Base-by-base conservation (phyloP, 1,284 basidiomycete genomes). In the Leccinum pallidistipes region DNA sequence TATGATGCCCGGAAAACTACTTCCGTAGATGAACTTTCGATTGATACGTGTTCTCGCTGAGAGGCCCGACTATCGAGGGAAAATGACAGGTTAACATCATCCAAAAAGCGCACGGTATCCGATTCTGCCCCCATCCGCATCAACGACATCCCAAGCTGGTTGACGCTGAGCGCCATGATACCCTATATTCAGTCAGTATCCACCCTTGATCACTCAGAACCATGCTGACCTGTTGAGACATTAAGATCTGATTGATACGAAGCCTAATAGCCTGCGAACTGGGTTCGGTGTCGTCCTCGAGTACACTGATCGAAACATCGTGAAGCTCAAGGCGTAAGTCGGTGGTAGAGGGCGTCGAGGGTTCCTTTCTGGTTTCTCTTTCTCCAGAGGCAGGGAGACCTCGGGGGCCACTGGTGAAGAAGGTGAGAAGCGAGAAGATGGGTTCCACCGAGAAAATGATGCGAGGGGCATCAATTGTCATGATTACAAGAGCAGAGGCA, bases 361-460 rank as follows among this genome's bases (percentile, higher is more conserved):
- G 61, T 45, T 63, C 69, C 14, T 18, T 63, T n/a, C 62, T 66
- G 50, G 59, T 43, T 38, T 62, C 54, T 18, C 52, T 61, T 58
- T 56, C 60, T 1, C 70, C 31, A 18, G 24, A 12, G 43, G 71
- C 72, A 24, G 66, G 64, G 24, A 70, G 65, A 31, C 71, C 64
- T 5, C 68, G 71, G 67, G 88, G 86, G 0, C 90, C 84, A 62
- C 86, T 88, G 51, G 84, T 83, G 72, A 97, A 93, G 76, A 98
- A 99, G 62, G 90, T 86, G 34, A 95, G 78, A 36, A 99, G 78
- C 1, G 92, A 90, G 69, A 98, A 93, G 38, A 99, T 83, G 0
- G 95, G 97, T 67, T 98, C 95, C 24, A 98, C 82, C 4, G 97
- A 91, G 69, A 99, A 94, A 64, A 99, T 94, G 68, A 99, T 82